Evolutionary conservation across 2,329 filamentous ascomycete genomes (phyloP).

Genomic region (Cladosporium sp.): DNA sequence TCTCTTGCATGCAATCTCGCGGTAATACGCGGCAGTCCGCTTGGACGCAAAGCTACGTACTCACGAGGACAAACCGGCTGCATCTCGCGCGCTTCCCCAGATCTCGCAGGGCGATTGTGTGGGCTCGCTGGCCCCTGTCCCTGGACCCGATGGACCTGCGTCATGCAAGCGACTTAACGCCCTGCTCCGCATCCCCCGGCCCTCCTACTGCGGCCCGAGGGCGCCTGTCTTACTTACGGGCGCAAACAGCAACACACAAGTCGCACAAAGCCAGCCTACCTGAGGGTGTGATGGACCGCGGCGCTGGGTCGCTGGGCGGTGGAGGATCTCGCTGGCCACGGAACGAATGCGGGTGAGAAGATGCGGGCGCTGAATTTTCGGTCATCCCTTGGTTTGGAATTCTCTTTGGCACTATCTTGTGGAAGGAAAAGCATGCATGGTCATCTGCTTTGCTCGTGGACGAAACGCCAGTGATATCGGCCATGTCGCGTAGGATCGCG

Average conservation of each 20-base stretch:
- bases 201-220: not conserved
- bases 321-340: slow-evolving; percentile 4
- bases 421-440: not conserved
- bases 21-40: slow-evolving; percentile 1
- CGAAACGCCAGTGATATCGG: not conserved
- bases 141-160: slow-evolving; percentile 3
- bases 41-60: slow-evolving; percentile 2
- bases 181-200: slow-evolving; percentile 9
- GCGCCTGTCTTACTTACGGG: not conserved
- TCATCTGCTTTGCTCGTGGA: not conserved
- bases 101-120: not conserved
- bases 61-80: slow-evolving; percentile 2
- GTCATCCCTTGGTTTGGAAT: not conserved
- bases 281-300: slow-evolving; percentile 1
- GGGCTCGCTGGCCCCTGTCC: not conserved
- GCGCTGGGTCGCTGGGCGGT: not conserved
- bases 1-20: not conserved
- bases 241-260: slow-evolving; percentile 1
- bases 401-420: not conserved
- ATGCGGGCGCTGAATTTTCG: not conserved
- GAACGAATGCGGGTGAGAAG: slow-evolving; percentile 6
- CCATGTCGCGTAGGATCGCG: not conserved
- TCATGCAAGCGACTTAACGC: slow-evolving; percentile 5
- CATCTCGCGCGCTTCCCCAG: not conserved
- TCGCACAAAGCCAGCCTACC: not conserved